Percentiles rank a stretch among this genome's conserved stretches.
Conservation (phyloP, 495 filamentous ascomycete species). For the Daldinia decipiens region DNA sequence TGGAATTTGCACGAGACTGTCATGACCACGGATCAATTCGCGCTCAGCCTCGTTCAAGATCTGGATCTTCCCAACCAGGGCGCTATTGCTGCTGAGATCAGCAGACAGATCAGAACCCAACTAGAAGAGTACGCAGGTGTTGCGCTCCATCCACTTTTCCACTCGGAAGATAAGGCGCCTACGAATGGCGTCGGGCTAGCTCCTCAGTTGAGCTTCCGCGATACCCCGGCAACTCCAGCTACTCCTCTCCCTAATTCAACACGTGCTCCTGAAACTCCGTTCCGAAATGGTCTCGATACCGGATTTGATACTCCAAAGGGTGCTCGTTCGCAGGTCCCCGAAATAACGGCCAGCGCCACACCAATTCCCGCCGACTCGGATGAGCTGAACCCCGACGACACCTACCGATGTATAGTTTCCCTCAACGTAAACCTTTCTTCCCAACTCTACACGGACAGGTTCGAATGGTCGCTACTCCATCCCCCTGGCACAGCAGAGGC, state of each 20-base stretch:
- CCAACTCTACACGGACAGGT: slow-evolving; percentile 93
- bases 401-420: slow-evolving; percentile 88
- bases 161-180: slow-evolving; percentile 58
- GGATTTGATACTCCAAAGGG: slow-evolving; percentile 47
- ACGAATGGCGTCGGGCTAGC: slow-evolving; percentile 31
- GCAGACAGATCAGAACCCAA: slow-evolving; percentile 92
- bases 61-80: slow-evolving; percentile 85
- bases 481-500: slow-evolving; percentile 90
- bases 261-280: slow-evolving; percentile 61
- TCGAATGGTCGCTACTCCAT: slow-evolving; percentile 97
- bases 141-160: slow-evolving; percentile 90
- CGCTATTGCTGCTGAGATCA: slow-evolving; percentile 77
- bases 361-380: slow-evolving; percentile 62
- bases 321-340: slow-evolving; percentile 39
- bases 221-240: slow-evolving; percentile 54
- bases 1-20: slow-evolving; percentile 98
- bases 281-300: slow-evolving; percentile 50
- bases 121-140: slow-evolving; percentile 96
- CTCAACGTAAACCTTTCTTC: slow-evolving; percentile 94
- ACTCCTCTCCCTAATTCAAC: slow-evolving; percentile 58
- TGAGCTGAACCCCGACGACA: slow-evolving; percentile 84
- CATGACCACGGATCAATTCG: slow-evolving; percentile 95
- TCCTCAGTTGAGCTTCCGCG: slow-evolving; percentile 51
- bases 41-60: slow-evolving; percentile 88
- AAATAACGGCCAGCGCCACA: slow-evolving; percentile 63